These are phyloP conservation scores for Sophora flavescens DNA, from an alignment of 306 rosid genomes.

Conservation along the genomic window DNA sequence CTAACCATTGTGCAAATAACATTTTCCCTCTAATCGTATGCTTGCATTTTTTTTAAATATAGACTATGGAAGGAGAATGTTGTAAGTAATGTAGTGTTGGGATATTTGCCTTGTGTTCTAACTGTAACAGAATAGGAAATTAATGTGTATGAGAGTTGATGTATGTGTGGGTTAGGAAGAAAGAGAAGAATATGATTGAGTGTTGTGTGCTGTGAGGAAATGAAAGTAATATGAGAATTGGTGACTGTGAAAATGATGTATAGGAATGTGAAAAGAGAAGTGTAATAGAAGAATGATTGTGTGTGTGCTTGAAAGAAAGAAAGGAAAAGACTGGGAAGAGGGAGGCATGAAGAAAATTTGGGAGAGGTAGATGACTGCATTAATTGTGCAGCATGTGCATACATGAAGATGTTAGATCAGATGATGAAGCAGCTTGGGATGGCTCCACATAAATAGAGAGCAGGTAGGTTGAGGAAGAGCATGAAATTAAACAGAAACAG, in stretches of 20 bases:
- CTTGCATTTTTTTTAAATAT: background rate
- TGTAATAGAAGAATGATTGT: background rate
- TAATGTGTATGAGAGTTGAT: background rate
- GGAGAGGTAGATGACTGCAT: slow-evolving; percentile 21
- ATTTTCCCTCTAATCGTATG: background rate
- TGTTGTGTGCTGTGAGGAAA: background rate
- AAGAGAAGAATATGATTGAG: background rate
- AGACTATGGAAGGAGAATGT: background rate
- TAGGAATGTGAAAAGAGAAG: slow-evolving; percentile 12
- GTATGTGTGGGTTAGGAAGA: background rate
- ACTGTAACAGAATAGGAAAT: background rate
- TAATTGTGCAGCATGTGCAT: background rate
- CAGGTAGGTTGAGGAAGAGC: background rate
- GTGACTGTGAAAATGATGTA: slow-evolving; percentile 3
- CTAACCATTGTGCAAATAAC: background rate
- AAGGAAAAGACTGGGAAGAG: background rate
- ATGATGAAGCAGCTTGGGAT: slow-evolving; percentile 7
- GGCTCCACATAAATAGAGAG: slow-evolving; percentile 7
- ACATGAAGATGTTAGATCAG: background rate
- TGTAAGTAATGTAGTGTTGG: background rate
- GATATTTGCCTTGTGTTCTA: background rate
- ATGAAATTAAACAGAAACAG: background rate
- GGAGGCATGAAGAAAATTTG: slow-evolving; percentile 1
- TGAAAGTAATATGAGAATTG: too few species aligned
- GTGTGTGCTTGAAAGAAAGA: background rate